These are phyloP conservation scores for Nannochloropsis salina DNA, from an alignment of 108 stramenopile genomes.

Conservation along the genomic window DNA sequence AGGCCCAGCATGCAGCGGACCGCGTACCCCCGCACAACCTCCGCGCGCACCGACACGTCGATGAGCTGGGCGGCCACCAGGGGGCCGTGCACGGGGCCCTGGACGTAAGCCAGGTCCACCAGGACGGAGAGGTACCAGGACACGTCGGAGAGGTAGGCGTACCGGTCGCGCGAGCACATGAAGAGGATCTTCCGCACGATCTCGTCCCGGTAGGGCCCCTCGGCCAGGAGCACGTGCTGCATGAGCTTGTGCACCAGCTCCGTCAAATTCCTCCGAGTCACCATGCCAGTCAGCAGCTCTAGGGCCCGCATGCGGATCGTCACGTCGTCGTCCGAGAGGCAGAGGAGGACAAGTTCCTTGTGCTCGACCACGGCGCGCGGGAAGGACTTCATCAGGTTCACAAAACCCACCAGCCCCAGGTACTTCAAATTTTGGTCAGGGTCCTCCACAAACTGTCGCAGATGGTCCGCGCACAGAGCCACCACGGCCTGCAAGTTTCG, in stretches of 20 bases:
- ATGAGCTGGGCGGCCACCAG: constrained; percentile 75
- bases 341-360: constrained; percentile 77
- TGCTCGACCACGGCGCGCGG: constrained; percentile 80
- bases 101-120: constrained; percentile 70
- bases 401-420: constrained; percentile 92
- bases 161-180: constrained; percentile 88
- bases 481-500: constrained; percentile 78
- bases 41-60: constrained; percentile 87
- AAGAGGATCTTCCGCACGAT: constrained; percentile 59
- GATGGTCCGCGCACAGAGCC: constrained; percentile 73
- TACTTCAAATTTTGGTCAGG: constrained; percentile 96
- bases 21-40: constrained; percentile 82
- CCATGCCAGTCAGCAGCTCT: constrained; percentile 87
- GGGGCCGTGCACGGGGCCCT: constrained; percentile 61
- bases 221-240: constrained; percentile 77
- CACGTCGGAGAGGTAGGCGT: constrained; percentile 80
- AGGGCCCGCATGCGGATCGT: constrained; percentile 92
- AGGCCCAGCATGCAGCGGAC: constrained; percentile 70
- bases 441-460: constrained; percentile 84
- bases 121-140: constrained; percentile 88
- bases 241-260: constrained; percentile 87
- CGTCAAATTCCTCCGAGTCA: constrained; percentile 78
- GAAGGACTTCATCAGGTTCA: constrained; percentile 76
- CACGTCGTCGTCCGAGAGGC: constrained; percentile 92
- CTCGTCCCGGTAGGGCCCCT: constrained; percentile 82